Conservation (phyloP, 768 basidiomycete genomes). For the Termitomyces sp. region DNA sequence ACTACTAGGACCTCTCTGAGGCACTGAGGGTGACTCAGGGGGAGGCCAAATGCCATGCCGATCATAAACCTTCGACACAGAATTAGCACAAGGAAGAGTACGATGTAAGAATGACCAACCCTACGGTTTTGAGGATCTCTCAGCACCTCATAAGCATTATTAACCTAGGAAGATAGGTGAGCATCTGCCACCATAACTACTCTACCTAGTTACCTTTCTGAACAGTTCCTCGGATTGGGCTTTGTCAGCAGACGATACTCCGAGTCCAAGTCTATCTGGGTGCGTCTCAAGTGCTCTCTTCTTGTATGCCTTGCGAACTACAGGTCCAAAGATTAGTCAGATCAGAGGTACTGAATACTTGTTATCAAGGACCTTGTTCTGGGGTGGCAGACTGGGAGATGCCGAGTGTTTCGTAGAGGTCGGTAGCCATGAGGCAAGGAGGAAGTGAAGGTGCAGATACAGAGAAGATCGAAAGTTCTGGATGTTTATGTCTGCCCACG, state of each 20-base stretch:
- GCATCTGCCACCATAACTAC: not conserved
- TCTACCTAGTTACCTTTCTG: conserved; percentile 24
- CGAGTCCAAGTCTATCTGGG: conserved; percentile 62
- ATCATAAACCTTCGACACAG: conserved; percentile 52
- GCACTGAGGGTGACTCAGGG: conserved; percentile 26
- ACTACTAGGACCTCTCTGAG: conserved; percentile 1
- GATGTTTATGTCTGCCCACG: conserved; percentile 7
- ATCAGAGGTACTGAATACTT: not conserved
- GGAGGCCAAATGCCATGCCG: conserved; percentile 72
- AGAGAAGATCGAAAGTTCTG: conserved; percentile 21
- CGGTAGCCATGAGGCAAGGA: conserved; percentile 36
- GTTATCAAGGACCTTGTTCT: conserved; percentile 54
- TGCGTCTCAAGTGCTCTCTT: conserved; percentile 68
- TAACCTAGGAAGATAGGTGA: conserved; percentile 38
- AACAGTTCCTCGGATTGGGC: conserved; percentile 51
- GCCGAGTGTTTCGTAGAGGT: conserved; percentile 63
- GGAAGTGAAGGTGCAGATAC: not conserved
- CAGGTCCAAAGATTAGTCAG: not conserved
- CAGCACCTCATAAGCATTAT: conserved; percentile 75
- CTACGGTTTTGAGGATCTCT: conserved; percentile 54
- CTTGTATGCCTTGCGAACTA: conserved; percentile 79
- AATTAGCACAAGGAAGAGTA: not conserved
- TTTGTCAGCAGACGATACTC: conserved; percentile 54
- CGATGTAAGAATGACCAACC: conserved; percentile 22
- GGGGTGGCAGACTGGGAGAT: conserved; percentile 45